A percentile compares a stretch with the other conserved stretches of the same genome.
These are phyloP conservation scores for Tolypocladium tropicale DNA, from an alignment of 2,329 filamentous ascomycete genomes.

Conservation along the genomic window DNA sequence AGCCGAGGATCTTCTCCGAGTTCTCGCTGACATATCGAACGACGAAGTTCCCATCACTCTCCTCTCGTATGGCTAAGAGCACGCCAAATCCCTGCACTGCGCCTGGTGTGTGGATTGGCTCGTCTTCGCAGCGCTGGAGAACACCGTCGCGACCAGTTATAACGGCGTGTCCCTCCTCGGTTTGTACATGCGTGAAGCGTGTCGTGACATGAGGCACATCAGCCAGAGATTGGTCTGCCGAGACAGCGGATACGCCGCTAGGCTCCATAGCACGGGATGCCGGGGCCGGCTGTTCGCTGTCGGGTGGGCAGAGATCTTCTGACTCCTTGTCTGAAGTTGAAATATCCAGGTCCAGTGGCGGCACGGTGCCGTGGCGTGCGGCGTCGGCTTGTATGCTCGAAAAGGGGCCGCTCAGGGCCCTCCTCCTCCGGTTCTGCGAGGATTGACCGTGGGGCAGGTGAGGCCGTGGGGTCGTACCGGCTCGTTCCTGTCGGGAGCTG, in stretches of 20 bases:
- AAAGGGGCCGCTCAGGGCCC: slow-evolving; percentile 26
- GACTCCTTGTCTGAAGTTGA: slow-evolving; percentile 19
- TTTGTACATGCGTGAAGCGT: slow-evolving; percentile 69
- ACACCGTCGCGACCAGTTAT: slow-evolving; percentile 69
- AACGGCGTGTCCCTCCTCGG: slow-evolving; percentile 68
- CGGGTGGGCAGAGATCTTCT: slow-evolving; percentile 15
- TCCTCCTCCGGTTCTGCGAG: slow-evolving; percentile 17
- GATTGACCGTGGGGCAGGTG: slow-evolving; percentile 13
- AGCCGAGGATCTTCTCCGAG: slow-evolving; percentile 62
- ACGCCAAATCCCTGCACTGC: slow-evolving; percentile 73
- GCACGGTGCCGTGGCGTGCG: slow-evolving; percentile 23
- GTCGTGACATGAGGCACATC: slow-evolving; percentile 50
- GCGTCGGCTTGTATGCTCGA: slow-evolving; percentile 36
- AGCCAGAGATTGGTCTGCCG: slow-evolving; percentile 10
- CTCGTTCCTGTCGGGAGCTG: slow-evolving; percentile 17
- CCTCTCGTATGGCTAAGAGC: slow-evolving; percentile 63
- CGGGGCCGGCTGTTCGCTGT: neutral
- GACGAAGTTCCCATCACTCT: slow-evolving; percentile 53
- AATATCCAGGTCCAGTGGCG: slow-evolving; percentile 23
- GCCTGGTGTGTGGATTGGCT: slow-evolving; percentile 81
- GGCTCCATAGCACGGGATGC: too few species aligned
- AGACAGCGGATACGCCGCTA: slow-evolving; percentile 9
- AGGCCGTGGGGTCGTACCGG: slow-evolving; percentile 15
- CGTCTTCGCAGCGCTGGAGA: slow-evolving; percentile 77
- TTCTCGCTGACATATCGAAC: slow-evolving; percentile 78